Conservation (phyloP, 2,329 filamentous ascomycete genomes). For the Shiraia bambusicola region DNA sequence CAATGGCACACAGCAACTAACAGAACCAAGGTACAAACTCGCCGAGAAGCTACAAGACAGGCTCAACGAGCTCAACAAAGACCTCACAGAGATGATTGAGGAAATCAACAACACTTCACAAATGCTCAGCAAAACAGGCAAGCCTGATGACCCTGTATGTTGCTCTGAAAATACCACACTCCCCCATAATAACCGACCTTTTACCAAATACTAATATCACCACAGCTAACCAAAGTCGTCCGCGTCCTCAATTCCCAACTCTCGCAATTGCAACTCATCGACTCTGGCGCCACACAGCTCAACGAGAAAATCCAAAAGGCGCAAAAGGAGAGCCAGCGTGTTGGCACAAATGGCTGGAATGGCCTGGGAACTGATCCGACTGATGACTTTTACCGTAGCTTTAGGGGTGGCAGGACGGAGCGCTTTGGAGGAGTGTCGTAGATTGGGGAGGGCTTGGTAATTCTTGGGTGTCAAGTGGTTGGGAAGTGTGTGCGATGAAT, state of each 20-base stretch:
- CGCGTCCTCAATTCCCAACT: constrained; percentile 92
- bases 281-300: constrained; percentile 76
- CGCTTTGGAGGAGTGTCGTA: constrained; percentile 37
- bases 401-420: constrained; percentile 60
- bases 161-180: no score
- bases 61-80: constrained; percentile 89
- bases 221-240: constrained; percentile 87
- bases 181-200: not conserved
- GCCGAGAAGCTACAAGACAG: constrained; percentile 91
- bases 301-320: constrained; percentile 80
- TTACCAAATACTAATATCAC: constrained; percentile 1
- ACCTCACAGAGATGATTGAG: constrained; percentile 93
- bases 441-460: not conserved
- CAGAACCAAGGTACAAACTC: constrained; percentile 67
- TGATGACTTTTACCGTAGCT: constrained; percentile 89
- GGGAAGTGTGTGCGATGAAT: no score
- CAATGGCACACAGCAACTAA: constrained; percentile 6
- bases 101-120: constrained; percentile 95
- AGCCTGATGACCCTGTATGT: constrained; percentile 55
- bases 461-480: no score
- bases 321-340: constrained; percentile 70
- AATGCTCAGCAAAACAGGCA: constrained; percentile 83
- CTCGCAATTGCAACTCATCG: constrained; percentile 88
- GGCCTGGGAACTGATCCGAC: constrained; percentile 68
- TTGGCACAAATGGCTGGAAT: constrained; percentile 53